Evolutionary conservation across 169 alveolate genomes (phyloP).

Genomic region (Plasmodium cynomolgi): DNA sequence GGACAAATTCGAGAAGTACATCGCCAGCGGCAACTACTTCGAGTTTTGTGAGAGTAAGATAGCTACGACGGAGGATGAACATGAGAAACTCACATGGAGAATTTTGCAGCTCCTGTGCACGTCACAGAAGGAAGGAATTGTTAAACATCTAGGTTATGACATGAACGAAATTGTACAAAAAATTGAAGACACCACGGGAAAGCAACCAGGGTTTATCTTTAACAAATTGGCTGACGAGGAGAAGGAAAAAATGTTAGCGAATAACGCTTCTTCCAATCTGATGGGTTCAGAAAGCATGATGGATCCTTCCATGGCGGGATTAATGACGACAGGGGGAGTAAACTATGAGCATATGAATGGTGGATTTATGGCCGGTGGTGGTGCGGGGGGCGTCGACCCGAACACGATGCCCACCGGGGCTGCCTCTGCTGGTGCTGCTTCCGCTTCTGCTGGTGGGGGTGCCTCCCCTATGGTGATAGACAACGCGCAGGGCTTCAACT

Average conservation of each 20-base stretch:
- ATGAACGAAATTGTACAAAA: slow-evolving; percentile 19
- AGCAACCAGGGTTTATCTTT: slow-evolving; percentile 74
- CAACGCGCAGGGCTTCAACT: background rate
- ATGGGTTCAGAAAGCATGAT: background rate
- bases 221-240: background rate
- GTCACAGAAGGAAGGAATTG: slow-evolving; percentile 60
- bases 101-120: slow-evolving; percentile 48
- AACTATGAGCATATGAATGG: background rate
- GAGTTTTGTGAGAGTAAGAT: slow-evolving; percentile 70
- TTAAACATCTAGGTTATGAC: slow-evolving; percentile 66
- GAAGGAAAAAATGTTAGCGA: background rate
- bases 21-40: slow-evolving; percentile 42
- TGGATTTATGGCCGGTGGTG: background rate
- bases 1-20: slow-evolving; percentile 59
- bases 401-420: background rate
- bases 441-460: background rate
- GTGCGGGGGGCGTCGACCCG: background rate
- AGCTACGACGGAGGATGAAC: slow-evolving; percentile 42
- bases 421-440: background rate
- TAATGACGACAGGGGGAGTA: background rate
- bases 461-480: background rate
- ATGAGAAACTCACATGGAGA: slow-evolving; percentile 72
- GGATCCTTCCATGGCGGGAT: background rate
- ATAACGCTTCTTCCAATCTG: background rate
- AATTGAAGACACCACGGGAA: slow-evolving; percentile 12